Conservation (phyloP, 805 yeast genomes). For the Yarrowia sp. region DNA sequence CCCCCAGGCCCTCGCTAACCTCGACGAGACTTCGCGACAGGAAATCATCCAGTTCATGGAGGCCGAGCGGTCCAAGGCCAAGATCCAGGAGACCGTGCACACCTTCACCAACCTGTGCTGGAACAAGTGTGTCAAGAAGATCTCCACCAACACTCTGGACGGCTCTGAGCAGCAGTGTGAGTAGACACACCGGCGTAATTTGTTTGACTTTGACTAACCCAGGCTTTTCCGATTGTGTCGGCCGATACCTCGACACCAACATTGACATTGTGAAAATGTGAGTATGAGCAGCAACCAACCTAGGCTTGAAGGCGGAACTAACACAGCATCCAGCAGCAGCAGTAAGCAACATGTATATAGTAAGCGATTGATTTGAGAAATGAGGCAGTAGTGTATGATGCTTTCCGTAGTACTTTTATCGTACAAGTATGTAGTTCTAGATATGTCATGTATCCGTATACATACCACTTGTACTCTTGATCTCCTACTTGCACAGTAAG, state of each 20-base stretch:
- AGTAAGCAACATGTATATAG: constrained; percentile 37
- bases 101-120: constrained; percentile 89
- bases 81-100: constrained; percentile 82
- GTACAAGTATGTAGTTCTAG: no score
- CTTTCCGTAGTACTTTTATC: no score
- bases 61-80: constrained; percentile 82
- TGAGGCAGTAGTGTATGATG: no score
- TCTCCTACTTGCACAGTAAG: not conserved
- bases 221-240: constrained; percentile 73
- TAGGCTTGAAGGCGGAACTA: not conserved
- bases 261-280: constrained; percentile 74
- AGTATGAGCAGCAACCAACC: constrained; percentile 40
- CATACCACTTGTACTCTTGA: no score
- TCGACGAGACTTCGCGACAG: constrained; percentile 74
- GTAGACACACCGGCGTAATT: constrained; percentile 23
- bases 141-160: constrained; percentile 55
- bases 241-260: constrained; percentile 86
- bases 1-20: constrained; percentile 53
- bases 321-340: constrained; percentile 39
- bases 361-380: not conserved
- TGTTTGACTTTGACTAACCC: not conserved
- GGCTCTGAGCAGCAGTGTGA: constrained; percentile 69
- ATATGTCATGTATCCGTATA: no score
- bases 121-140: constrained; percentile 73
- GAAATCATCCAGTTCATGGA: constrained; percentile 80